A percentile compares a stretch with the other conserved stretches of the same genome.
Evolutionary conservation across 768 basidiomycete species (phyloP).

Genomic region (Kwoniella dendrophila): DNA sequence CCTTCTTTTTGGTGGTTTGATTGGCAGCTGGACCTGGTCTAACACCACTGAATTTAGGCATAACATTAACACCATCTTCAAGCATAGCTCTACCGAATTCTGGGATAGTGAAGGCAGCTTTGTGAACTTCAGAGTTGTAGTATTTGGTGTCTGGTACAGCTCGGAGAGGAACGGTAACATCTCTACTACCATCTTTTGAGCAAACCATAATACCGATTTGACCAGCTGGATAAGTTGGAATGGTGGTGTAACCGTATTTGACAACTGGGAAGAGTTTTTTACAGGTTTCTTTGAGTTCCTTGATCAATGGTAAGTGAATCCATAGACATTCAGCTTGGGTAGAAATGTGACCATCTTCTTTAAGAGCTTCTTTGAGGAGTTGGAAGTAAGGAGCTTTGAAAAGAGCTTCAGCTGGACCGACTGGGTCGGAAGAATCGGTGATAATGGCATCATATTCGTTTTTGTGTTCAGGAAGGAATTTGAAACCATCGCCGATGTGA

Average conservation of each 20-base stretch:
- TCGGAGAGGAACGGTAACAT: conserved; percentile 73
- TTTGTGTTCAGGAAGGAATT: conserved; percentile 86
- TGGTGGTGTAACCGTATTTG: conserved; percentile 93
- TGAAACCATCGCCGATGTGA: conserved; percentile 92
- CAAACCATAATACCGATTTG: conserved; percentile 94
- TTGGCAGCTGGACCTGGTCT: conserved; percentile 37
- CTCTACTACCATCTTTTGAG: conserved; percentile 70
- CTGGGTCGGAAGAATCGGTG: conserved; percentile 97
- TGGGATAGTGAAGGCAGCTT: conserved; percentile 79
- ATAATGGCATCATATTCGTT: conserved; percentile 94
- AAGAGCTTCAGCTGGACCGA: conserved; percentile 88
- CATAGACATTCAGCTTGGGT: conserved; percentile 96
- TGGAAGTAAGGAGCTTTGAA: conserved; percentile 98
- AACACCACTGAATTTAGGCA: conserved; percentile 44
- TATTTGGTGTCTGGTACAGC: conserved; percentile 73
- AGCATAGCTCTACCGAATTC: conserved; percentile 80
- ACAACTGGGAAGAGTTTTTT: conserved; percentile 73
- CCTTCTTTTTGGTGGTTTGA: conserved; percentile 60
- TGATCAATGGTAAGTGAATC: conserved; percentile 87
- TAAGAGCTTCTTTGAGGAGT: conserved; percentile 84
- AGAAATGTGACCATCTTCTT: conserved; percentile 86
- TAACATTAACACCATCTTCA: conserved; percentile 70
- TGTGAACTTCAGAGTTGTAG: conserved; percentile 81
- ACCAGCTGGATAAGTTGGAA: conserved; percentile 97
- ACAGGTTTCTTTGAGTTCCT: conserved; percentile 70